A percentile compares a stretch with the other conserved stretches of the same genome.
Evolutionary conservation across 495 filamentous ascomycete genomes (phyloP).

Genomic region (Thermothielavioides terrestris): DNA sequence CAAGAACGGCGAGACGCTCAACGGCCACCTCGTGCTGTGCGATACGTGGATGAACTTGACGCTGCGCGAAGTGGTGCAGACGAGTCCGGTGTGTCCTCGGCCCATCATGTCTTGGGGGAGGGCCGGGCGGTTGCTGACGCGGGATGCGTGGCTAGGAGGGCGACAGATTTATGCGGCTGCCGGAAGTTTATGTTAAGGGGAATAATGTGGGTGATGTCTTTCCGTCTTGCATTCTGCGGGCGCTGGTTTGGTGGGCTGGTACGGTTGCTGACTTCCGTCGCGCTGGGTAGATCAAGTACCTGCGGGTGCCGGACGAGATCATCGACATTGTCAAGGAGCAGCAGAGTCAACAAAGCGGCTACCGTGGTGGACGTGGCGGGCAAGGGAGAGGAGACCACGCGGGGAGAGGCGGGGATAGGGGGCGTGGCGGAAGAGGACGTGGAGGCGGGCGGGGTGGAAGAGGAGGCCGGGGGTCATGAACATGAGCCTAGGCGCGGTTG

Average conservation of each 20-base stretch:
- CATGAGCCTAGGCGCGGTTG: not conserved
- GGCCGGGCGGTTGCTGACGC: conserved; percentile 15
- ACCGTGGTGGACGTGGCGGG: conserved; percentile 60
- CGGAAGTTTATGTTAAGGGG: conserved; percentile 91
- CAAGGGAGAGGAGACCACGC: conserved; percentile 52
- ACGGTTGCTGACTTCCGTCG: not conserved
- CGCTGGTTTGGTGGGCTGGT: not conserved
- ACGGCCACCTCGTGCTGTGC: conserved; percentile 90
- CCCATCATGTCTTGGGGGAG: not conserved
- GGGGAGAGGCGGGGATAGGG: conserved; percentile 37
- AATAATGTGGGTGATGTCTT: conserved; percentile 72
- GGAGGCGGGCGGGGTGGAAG: conserved; percentile 29
- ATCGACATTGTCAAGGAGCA: conserved; percentile 90
- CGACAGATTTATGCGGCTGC: conserved; percentile 81
- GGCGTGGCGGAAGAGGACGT: conserved; percentile 41
- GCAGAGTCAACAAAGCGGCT: conserved; percentile 52
- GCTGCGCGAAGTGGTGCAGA: conserved; percentile 95
- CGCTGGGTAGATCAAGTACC: conserved; percentile 93
- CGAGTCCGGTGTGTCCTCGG: conserved; percentile 53
- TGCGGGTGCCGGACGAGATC: conserved; percentile 91
- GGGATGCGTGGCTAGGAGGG: conserved; percentile 51
- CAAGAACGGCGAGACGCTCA: conserved; percentile 96
- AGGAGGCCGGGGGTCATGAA: conserved; percentile 3
- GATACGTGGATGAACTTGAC: conserved; percentile 99
- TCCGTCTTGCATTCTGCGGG: not conserved